These are phyloP conservation scores for Nakazawaea ambrosiae DNA, from an alignment of 805 yeast genomes.

Conservation along the genomic window DNA sequence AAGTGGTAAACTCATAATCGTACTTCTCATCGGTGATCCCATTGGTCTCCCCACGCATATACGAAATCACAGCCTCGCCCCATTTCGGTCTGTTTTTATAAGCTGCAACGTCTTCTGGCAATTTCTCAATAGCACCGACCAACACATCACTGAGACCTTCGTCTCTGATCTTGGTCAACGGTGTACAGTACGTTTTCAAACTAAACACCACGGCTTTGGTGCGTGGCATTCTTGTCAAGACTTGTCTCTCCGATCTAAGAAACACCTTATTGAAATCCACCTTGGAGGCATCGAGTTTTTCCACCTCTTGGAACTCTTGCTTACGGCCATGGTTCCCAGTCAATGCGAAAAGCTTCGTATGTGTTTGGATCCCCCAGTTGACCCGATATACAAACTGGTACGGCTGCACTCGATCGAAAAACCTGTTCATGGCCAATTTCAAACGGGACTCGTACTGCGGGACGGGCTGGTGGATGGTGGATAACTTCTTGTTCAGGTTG, in stretches of 20 bases:
- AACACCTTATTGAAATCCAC: conserved; percentile 41
- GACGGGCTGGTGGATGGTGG: conserved; percentile 63
- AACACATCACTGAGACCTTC: conserved; percentile 46
- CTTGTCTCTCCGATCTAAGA: conserved; percentile 55
- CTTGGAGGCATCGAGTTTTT: conserved; percentile 20
- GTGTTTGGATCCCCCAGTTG: conserved; percentile 69
- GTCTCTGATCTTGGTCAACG: conserved; percentile 36
- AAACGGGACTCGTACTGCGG: conserved; percentile 57
- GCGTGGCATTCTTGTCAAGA: conserved; percentile 43
- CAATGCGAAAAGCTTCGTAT: conserved; percentile 40
- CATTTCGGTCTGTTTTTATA: conserved; percentile 63
- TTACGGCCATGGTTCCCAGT: conserved; percentile 33
- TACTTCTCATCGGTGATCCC: conserved; percentile 24
- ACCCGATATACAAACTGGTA: conserved; percentile 52
- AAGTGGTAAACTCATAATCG: conserved; percentile 14
- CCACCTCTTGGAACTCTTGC: conserved; percentile 25
- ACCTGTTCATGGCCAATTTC: conserved; percentile 58
- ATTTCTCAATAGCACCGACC: conserved; percentile 55
- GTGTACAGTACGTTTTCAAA: conserved; percentile 52
- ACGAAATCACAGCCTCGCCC: conserved; percentile 57
- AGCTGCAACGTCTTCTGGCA: conserved; percentile 49
- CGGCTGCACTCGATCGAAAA: conserved; percentile 49
- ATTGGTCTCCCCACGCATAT: conserved; percentile 28
- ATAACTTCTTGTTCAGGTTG: conserved; percentile 46
- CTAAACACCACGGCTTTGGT: conserved; percentile 41